These are phyloP conservation scores for Ceratobasidium papillatum DNA, from an alignment of 1,284 basidiomycete species.

Conservation along the genomic window DNA sequence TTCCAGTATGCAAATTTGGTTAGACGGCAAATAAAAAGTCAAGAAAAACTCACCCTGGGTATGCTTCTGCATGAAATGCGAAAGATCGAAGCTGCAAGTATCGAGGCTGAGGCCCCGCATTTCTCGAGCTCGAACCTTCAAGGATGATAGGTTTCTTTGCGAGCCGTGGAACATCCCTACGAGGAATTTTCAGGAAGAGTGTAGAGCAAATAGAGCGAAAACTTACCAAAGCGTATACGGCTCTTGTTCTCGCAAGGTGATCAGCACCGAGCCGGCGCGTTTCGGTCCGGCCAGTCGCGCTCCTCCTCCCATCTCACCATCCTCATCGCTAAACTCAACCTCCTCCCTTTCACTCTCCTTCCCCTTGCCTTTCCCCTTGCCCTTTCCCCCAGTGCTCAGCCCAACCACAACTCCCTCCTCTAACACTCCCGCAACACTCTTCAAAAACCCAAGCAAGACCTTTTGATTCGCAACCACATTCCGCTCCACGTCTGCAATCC, in stretches of 20 bases:
- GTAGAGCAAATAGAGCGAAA: slow-evolving; percentile 44
- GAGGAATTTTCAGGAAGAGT: background rate
- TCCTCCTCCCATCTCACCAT: slow-evolving; percentile 53
- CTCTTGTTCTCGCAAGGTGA: slow-evolving; percentile 85
- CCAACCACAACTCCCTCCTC: slow-evolving; percentile 59
- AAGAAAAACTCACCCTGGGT: slow-evolving; percentile 71
- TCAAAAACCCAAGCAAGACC: slow-evolving; percentile 85
- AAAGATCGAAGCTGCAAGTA: slow-evolving; percentile 86
- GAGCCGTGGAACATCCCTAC: slow-evolving; percentile 78
- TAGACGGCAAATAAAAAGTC: background rate
- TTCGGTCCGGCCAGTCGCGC: slow-evolving; percentile 50
- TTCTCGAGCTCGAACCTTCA: slow-evolving; percentile 52
- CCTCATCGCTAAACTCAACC: slow-evolving; percentile 48
- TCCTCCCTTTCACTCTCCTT: slow-evolving; percentile 60
- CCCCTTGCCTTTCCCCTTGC: slow-evolving; percentile 56
- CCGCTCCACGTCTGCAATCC: slow-evolving; percentile 93
- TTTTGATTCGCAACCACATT: slow-evolving; percentile 93
- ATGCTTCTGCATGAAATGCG: slow-evolving; percentile 74
- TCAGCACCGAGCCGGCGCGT: slow-evolving; percentile 67
- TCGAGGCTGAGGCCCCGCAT: slow-evolving; percentile 64
- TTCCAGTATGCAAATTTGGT: background rate
- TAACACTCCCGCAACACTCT: slow-evolving; percentile 74
- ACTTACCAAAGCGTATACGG: slow-evolving; percentile 90
- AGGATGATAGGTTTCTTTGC: slow-evolving; percentile 71
- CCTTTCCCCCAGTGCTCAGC: slow-evolving; percentile 59